Conservation (phyloP, 2,329 filamentous ascomycete genomes). For the Aspergillus sp. region DNA sequence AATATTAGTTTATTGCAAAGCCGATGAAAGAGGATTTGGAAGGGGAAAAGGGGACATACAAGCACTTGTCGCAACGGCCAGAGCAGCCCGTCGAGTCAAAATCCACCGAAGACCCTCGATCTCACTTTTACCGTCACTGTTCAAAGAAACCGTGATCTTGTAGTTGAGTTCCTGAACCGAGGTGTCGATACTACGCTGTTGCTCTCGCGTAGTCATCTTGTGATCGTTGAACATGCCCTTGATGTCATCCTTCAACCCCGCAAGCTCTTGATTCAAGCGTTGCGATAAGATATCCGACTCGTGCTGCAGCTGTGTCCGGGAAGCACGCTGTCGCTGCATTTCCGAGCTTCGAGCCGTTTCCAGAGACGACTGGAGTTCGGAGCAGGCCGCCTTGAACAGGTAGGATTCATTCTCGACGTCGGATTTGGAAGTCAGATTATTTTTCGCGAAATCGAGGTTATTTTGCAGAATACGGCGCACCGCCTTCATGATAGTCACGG, state of each 20-base stretch:
- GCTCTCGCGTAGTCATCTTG: conserved; percentile 85
- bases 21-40: neutral
- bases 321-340: conserved; percentile 77
- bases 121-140: conserved; percentile 86
- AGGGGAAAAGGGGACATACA: conserved; percentile 35
- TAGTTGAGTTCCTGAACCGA: conserved; percentile 94
- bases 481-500: conserved; percentile 88
- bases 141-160: conserved; percentile 87
- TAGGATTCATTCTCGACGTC: conserved; percentile 95
- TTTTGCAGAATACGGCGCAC: conserved; percentile 73
- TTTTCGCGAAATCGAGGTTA: conserved; percentile 78
- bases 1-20: conserved; percentile 12
- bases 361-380: conserved; percentile 85
- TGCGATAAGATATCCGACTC: conserved; percentile 93
- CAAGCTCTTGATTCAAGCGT: conserved; percentile 77
- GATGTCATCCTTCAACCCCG: conserved; percentile 82
- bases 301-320: conserved; percentile 83
- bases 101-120: conserved; percentile 93
- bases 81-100: conserved; percentile 62
- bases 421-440: conserved; percentile 80
- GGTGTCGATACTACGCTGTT: conserved; percentile 81
- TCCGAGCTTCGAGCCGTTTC: conserved; percentile 72
- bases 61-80: conserved; percentile 56
- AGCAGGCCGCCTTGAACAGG: conserved; percentile 89
- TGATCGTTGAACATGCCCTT: conserved; percentile 95